These are phyloP conservation scores for Serpula lacrymans DNA, from an alignment of 768 basidiomycete genomes.

Conservation along the genomic window DNA sequence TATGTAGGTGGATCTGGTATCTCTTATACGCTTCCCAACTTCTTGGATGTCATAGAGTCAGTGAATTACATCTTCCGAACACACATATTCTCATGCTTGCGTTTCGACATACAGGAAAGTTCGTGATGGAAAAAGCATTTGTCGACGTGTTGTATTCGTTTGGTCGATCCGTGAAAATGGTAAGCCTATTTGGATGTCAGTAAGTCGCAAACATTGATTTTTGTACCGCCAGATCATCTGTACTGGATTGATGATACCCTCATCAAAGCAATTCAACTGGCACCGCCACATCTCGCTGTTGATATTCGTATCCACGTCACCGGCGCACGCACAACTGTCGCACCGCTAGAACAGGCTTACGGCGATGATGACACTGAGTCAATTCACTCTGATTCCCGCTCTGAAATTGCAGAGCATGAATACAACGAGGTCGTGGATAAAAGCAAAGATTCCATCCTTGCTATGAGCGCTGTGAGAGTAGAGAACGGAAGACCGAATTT, in stretches of 20 bases:
- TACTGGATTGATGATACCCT: slow-evolving; percentile 12
- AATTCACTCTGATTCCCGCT: slow-evolving; percentile 1
- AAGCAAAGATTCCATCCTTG: background rate
- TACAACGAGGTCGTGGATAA: background rate
- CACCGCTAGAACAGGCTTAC: slow-evolving; percentile 7
- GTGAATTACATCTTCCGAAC: slow-evolving; percentile 6
- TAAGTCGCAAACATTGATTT: background rate
- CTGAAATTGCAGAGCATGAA: background rate
- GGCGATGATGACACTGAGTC: background rate
- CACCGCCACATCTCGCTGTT: slow-evolving; percentile 12
- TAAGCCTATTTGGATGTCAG: slow-evolving; percentile 13
- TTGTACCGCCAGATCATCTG: slow-evolving; percentile 8
- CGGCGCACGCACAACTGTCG: background rate
- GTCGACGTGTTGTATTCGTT: slow-evolving; percentile 35
- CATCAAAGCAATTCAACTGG: slow-evolving; percentile 10
- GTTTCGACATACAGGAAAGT: slow-evolving; percentile 3
- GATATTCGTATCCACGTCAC: slow-evolving; percentile 16
- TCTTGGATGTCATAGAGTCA: slow-evolving; percentile 42
- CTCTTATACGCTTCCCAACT: slow-evolving; percentile 42
- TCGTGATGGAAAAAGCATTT: slow-evolving; percentile 18
- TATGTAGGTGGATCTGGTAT: slow-evolving; percentile 53
- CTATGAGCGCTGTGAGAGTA: slow-evolving; percentile 18
- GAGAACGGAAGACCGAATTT: slow-evolving; percentile 41
- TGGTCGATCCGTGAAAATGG: slow-evolving; percentile 41
- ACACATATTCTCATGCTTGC: too few relatives aligned